phyloP scores from a whole-genome alignment of 306 rosid species.

The Medicago ruthenica region DNA sequence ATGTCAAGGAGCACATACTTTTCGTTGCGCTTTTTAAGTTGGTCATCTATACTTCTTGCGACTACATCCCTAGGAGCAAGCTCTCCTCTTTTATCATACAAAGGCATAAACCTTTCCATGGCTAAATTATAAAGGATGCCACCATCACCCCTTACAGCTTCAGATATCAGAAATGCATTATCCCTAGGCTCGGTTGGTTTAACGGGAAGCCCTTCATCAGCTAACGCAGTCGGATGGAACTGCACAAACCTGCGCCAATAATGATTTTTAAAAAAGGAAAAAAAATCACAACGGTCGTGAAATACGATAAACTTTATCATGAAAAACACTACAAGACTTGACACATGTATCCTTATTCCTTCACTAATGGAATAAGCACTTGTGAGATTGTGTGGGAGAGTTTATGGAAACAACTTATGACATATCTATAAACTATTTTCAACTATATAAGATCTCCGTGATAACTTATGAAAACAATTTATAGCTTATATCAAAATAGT shows the following conservation, averaged over 20 bases:
- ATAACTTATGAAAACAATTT: too few relatives aligned
- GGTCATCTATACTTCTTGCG: constrained; percentile 95
- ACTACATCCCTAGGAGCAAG: constrained; percentile 98
- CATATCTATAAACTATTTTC: too few relatives aligned
- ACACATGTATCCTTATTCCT: too few relatives aligned
- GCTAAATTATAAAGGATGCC: constrained; percentile 81
- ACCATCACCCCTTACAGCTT: constrained; percentile 94
- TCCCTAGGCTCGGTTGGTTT: constrained; percentile 65
- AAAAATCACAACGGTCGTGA: constrained; percentile 12
- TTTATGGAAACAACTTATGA: too few relatives aligned
- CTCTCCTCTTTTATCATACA: constrained; percentile 89
- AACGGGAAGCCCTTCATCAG: constrained; percentile 88
- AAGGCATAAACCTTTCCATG: constrained; percentile 95
- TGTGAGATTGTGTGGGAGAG: too few relatives aligned
- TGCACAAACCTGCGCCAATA: constrained; percentile 76
- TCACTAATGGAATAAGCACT: too few relatives aligned
- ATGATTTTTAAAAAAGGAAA: not conserved
- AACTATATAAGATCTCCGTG: too few relatives aligned
- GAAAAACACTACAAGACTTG: constrained; percentile 1
- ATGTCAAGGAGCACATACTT: constrained; percentile 86
- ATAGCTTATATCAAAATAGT: too few relatives aligned
- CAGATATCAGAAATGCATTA: constrained; percentile 85
- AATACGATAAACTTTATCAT: constrained; percentile 20
- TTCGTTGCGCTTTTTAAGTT: constrained; percentile 80
- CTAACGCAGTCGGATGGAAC: constrained; percentile 96